These are phyloP conservation scores for Cladosporium oxysporum DNA, from an alignment of 2,329 filamentous ascomycete genomes.

Conservation along the genomic window DNA sequence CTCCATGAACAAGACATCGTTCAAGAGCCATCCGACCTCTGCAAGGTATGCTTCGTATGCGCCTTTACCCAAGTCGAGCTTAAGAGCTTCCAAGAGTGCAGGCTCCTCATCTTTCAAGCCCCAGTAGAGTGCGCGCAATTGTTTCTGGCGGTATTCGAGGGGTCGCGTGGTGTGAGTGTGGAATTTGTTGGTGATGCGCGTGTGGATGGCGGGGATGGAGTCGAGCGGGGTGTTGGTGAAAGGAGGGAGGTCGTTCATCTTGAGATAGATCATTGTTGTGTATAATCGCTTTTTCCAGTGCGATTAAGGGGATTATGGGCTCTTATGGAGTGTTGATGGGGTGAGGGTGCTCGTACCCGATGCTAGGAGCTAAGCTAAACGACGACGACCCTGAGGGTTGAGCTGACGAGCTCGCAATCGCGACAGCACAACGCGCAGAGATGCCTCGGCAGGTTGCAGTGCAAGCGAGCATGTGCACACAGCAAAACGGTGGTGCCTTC, in stretches of 20 bases:
- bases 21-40: slow-evolving; percentile 77
- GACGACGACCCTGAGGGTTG: slow-evolving; percentile 1
- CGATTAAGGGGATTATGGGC: neutral
- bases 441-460: neutral
- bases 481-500: neutral
- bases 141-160: slow-evolving; percentile 76
- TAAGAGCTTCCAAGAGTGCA: slow-evolving; percentile 72
- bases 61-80: slow-evolving; percentile 76
- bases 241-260: slow-evolving; percentile 33
- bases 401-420: neutral
- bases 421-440: neutral
- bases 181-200: slow-evolving; percentile 68
- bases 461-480: neutral
- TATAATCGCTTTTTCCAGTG: neutral
- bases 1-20: slow-evolving; percentile 77
- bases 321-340: neutral
- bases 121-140: slow-evolving; percentile 96
- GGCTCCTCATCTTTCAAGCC: slow-evolving; percentile 75
- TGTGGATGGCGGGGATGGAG: slow-evolving; percentile 63
- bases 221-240: slow-evolving; percentile 61
- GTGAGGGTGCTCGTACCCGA: neutral
- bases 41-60: slow-evolving; percentile 70
- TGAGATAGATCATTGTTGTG: slow-evolving; percentile 21
- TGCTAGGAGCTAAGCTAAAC: slow-evolving; percentile 5
- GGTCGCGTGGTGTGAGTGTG: slow-evolving; percentile 78